These are phyloP conservation scores for Pisolithus tinctorius DNA, from an alignment of 768 basidiomycete genomes.

Conservation along the genomic window DNA sequence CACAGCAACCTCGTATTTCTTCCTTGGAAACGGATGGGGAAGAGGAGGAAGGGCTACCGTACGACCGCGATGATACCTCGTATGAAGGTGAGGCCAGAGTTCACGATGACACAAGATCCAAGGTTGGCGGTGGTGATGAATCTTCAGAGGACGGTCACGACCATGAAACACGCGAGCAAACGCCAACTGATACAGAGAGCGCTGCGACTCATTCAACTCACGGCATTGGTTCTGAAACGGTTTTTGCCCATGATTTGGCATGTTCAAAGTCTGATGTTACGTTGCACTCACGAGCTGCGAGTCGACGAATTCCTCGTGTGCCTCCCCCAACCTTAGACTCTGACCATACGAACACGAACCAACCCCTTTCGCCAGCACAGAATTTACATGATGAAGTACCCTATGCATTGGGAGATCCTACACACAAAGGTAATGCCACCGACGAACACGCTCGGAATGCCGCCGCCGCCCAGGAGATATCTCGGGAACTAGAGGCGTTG, in stretches of 20 bases:
- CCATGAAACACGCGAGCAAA: background rate
- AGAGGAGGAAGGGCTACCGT: conserved; percentile 20
- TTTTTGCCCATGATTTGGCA: background rate
- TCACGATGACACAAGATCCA: conserved; percentile 4
- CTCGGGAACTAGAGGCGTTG: conserved; percentile 56
- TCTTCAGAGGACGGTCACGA: conserved; percentile 9
- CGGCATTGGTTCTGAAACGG: background rate
- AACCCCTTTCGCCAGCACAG: conserved; percentile 1
- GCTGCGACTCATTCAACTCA: background rate
- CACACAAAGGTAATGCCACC: conserved; percentile 20
- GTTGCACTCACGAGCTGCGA: conserved; percentile 11
- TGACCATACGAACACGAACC: conserved; percentile 5
- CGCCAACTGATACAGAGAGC: background rate
- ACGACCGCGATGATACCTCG: conserved; percentile 16
- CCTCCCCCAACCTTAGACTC: conserved; percentile 34
- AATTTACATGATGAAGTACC: conserved; percentile 4
- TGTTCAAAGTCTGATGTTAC: background rate
- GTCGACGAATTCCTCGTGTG: conserved; percentile 27
- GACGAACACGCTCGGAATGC: conserved; percentile 54
- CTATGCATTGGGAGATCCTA: conserved; percentile 13
- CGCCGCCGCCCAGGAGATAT: conserved; percentile 64
- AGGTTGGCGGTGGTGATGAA: conserved; percentile 7
- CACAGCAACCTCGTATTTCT: conserved; percentile 25
- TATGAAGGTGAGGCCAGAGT: conserved; percentile 2
- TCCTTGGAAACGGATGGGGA: conserved; percentile 25